Percentiles rank a stretch among this genome's conserved stretches.
These are phyloP conservation scores for Aspergillus glaucus DNA, from an alignment of 2,329 filamentous ascomycete species.

Conservation along the genomic window DNA sequence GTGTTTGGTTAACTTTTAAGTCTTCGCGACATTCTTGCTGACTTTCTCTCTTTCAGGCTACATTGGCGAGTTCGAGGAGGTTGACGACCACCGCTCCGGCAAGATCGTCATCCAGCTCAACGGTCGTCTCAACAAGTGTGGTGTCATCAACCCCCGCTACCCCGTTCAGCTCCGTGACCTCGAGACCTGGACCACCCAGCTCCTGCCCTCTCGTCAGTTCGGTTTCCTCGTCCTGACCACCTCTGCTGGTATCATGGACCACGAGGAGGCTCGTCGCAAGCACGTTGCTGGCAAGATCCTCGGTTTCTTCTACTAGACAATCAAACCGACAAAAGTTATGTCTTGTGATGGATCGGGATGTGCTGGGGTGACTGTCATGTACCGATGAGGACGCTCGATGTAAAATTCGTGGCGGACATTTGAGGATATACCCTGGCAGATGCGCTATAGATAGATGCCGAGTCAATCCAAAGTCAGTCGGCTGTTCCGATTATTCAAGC, in stretches of 20 bases:
- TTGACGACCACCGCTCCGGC: slow-evolving; percentile 98
- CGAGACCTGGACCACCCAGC: slow-evolving; percentile 99
- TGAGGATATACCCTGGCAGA: slow-evolving; percentile 18
- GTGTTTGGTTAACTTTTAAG: slow-evolving; percentile 89
- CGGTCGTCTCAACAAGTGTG: slow-evolving; percentile 98
- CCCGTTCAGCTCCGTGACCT: slow-evolving; percentile 96
- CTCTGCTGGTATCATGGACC: slow-evolving; percentile 99
- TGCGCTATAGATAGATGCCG: slow-evolving; percentile 22
- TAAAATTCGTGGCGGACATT: slow-evolving; percentile 18
- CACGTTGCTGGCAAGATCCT: slow-evolving; percentile 99
- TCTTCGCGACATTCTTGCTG: slow-evolving; percentile 71
- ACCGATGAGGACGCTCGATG: slow-evolving; percentile 15
- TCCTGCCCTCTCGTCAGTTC: slow-evolving; percentile 99
- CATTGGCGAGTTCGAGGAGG: slow-evolving; percentile 99
- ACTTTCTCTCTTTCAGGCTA: slow-evolving; percentile 63
- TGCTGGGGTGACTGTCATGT: slow-evolving; percentile 11
- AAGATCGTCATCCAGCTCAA: slow-evolving; percentile 99
- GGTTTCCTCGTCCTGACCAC: slow-evolving; percentile 99
- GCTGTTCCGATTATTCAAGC: not conserved
- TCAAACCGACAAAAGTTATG: slow-evolving; percentile 14
- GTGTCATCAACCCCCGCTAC: slow-evolving; percentile 98
- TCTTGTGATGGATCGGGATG: slow-evolving; percentile 20
- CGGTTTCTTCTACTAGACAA: slow-evolving; percentile 92
- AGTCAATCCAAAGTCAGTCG: slow-evolving; percentile 10
- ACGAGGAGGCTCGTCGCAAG: slow-evolving; percentile 98